Base-by-base conservation (phyloP, 345 rosid genomes). In the Alliaria petiolata region DNA sequence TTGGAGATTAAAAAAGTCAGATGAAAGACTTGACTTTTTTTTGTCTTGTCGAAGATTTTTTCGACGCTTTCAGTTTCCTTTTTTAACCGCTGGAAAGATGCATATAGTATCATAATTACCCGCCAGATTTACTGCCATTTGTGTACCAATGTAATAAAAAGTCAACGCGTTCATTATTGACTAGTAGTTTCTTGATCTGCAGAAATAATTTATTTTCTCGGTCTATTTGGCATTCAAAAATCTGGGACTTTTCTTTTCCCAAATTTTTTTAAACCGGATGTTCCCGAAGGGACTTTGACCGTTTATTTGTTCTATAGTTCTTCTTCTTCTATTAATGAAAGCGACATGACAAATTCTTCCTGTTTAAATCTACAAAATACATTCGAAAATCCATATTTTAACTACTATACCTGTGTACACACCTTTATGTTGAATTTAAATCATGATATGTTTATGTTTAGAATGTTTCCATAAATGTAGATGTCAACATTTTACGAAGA, bases 1-100 rank as follows among this genome's bases (percentile, higher is more conserved):
- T 40, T 28, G 0, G 4, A 13, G 34, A 63, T n/a, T 56, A 38
- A 31, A 7, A 33, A 62, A 36, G 67, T 61, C 68, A 47, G 50
- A 50, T 51, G 15, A 60, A 70, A 39, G 51, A 93, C 97, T 96
- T 89, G 59, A 97, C 98, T 63, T 14, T n/a, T 45, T 28, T 28
- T 12, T 30, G n/a, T n/a, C 39, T 62, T 25, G n/a, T 58, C n/a
- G 57, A 3, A 22, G 25, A 22, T 6, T 4, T 20, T 15, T 5
- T 44, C 50, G 13, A 62, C 39, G 20, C 5, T 25, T 66, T 47
- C 22, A 13, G 13, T 16, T 49, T 28, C 13, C 46, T 3, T 45
- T n/a, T 51, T 65, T 50, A 1, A 66, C 51, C 61, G 70, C 49
- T 50, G 49, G 44, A 49, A 13, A 20, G n/a, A 15, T 19, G 26